Evolutionary conservation across 2,329 filamentous ascomycete species (phyloP).

Genomic region (Cyphellophora europaea): DNA sequence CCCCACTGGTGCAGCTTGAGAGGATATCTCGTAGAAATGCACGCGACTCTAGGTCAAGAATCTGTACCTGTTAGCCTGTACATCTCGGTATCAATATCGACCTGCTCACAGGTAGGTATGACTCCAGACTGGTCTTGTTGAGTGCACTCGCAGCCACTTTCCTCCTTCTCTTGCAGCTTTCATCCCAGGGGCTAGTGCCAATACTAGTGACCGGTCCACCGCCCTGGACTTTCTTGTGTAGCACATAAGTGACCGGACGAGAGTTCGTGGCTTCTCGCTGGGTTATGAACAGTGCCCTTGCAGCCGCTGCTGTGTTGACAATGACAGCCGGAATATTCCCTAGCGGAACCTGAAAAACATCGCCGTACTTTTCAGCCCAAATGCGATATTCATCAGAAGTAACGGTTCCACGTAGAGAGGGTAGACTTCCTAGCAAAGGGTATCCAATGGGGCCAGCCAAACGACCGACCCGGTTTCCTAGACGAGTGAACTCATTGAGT

Average conservation of each 20-base stretch:
- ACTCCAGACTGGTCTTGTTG: conserved; percentile 53
- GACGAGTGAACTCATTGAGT: too few relatives aligned
- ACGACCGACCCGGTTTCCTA: too few relatives aligned
- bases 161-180: conserved; percentile 52
- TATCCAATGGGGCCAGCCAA: too few relatives aligned
- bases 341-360: conserved; percentile 48
- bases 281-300: conserved; percentile 41
- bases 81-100: too few relatives aligned
- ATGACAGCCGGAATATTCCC: conserved; percentile 50
- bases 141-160: conserved; percentile 57
- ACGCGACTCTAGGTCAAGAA: too few relatives aligned
- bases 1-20: too few relatives aligned
- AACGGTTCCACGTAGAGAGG: too few relatives aligned
- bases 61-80: too few relatives aligned
- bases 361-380: conserved; percentile 41
- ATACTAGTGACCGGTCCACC: conserved; percentile 52
- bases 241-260: conserved; percentile 48
- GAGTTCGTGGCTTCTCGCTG: conserved; percentile 46
- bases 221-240: conserved; percentile 49
- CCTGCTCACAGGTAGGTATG: conserved; percentile 52
- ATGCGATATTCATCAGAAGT: conserved; percentile 46
- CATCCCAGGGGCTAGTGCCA: conserved; percentile 56
- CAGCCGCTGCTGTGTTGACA: conserved; percentile 44
- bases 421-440: too few relatives aligned
- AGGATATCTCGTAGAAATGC: too few relatives aligned